Conservation (phyloP, 306 rosid species). For the Cicer chorassanicum region DNA sequence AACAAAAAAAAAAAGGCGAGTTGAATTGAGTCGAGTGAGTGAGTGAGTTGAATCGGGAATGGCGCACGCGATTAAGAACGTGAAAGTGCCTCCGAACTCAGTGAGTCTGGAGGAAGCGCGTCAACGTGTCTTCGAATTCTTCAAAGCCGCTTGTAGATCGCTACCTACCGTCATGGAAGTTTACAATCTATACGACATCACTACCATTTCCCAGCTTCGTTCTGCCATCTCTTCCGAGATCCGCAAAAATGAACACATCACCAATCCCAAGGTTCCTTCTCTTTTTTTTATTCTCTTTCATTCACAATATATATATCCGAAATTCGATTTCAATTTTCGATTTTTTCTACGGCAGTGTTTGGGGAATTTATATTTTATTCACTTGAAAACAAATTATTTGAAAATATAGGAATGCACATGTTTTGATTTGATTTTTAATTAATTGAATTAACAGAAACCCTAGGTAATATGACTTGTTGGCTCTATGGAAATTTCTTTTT, state of each 20-base stretch:
- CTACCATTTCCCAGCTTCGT: conserved; percentile 70
- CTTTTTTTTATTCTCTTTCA: neutral
- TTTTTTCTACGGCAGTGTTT: neutral
- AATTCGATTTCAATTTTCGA: neutral
- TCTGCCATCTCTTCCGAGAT: conserved; percentile 78
- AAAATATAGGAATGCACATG: neutral
- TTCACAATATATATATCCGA: neutral
- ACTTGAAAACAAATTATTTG: no score
- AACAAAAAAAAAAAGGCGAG: neutral
- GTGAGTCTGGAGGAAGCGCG: conserved; percentile 81
- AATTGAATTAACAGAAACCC: conserved; percentile 3
- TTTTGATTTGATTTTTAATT: neutral
- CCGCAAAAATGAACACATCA: conserved; percentile 72
- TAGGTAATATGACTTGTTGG: conserved; percentile 7
- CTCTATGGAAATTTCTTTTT: conserved; percentile 3
- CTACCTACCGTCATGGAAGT: conserved; percentile 78
- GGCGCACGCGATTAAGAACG: conserved; percentile 59
- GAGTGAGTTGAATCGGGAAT: conserved; percentile 47
- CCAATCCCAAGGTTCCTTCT: conserved; percentile 71
- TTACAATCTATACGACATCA: conserved; percentile 79
- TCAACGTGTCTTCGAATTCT: conserved; percentile 78
- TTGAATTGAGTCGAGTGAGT: neutral
- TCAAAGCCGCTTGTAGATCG: conserved; percentile 78
- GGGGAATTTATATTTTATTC: neutral
- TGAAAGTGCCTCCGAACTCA: conserved; percentile 90